These are phyloP conservation scores for Coelastrella sp. DNA, from an alignment of 139 green algal species.

Conservation along the genomic window DNA sequence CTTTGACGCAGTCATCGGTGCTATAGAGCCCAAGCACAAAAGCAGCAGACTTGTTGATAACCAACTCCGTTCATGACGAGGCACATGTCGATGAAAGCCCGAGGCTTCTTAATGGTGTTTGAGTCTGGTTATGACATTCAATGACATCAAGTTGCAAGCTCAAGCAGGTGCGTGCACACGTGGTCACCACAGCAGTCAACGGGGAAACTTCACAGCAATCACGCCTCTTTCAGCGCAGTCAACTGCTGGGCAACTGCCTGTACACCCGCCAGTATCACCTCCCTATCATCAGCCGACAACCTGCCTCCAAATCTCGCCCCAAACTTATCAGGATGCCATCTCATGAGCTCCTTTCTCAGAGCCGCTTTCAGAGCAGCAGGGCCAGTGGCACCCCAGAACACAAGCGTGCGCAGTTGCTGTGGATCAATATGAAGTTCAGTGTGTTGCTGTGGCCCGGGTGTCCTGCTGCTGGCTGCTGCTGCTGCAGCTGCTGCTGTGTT, in stretches of 20 bases:
- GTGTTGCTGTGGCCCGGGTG: conserved; percentile 12
- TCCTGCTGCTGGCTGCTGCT: conserved; percentile 23
- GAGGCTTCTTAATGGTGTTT: no score
- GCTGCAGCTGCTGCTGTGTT: conserved; percentile 17
- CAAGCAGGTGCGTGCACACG: no score
- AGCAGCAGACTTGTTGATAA: no score
- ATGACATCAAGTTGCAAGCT: no score
- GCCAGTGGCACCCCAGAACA: conserved; percentile 45
- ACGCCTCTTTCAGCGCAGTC: conserved; percentile 43
- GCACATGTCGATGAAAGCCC: no score
- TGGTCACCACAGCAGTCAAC: no score
- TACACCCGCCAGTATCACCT: conserved; percentile 52
- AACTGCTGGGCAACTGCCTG: conserved; percentile 62
- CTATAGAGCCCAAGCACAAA: no score
- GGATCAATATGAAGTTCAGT: conserved; percentile 7
- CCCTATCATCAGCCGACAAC: conserved; percentile 46
- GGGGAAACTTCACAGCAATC: not conserved
- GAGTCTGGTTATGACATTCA: no score
- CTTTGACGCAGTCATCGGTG: no score
- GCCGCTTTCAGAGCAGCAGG: conserved; percentile 43
- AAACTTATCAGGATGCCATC: conserved; percentile 79
- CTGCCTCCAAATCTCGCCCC: conserved; percentile 52
- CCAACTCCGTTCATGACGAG: no score
- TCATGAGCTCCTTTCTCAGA: conserved; percentile 64
- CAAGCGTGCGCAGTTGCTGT: conserved; percentile 51